Evolutionary conservation across 2,329 filamentous ascomycete species (phyloP).

Genomic region (Plenodomus lindquistii): DNA sequence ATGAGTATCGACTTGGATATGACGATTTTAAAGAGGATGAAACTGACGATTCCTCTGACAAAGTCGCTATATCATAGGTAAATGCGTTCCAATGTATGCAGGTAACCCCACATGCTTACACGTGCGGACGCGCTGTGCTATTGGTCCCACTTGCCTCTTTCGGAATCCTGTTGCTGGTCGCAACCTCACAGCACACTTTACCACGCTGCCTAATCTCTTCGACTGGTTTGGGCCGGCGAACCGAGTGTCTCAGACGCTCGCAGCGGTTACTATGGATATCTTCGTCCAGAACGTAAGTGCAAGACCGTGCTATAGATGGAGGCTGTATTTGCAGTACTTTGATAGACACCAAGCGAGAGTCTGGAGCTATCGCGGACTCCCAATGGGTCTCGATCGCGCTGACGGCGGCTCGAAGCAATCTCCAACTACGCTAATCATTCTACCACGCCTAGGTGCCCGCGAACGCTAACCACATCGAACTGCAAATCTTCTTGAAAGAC

Average conservation of each 20-base stretch:
- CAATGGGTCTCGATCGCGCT: not conserved
- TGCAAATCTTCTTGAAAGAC: constrained; percentile 47
- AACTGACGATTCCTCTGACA: too few relatives aligned
- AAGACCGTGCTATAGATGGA: not conserved
- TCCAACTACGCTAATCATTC: not conserved
- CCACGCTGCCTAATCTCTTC: not conserved
- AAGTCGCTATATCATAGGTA: not conserved
- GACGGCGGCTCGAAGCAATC: not conserved
- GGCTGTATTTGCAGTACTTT: not conserved
- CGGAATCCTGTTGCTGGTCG: not conserved
- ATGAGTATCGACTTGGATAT: too few relatives aligned
- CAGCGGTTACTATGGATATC: constrained; percentile 25
- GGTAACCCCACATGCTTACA: constrained; percentile 1
- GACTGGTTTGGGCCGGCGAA: not conserved
- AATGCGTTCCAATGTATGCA: not conserved
- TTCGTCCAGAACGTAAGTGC: constrained; percentile 25
- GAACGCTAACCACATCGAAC: constrained; percentile 47
- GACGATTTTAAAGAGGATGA: too few relatives aligned
- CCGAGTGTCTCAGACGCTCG: not conserved
- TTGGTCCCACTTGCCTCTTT: constrained; percentile 8
- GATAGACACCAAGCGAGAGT: not conserved
- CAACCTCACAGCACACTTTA: not conserved
- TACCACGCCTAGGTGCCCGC: constrained; percentile 39
- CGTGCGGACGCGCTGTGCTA: constrained; percentile 11
- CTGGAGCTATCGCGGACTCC: too few relatives aligned